Evolutionary conservation across 2,329 filamentous ascomycete species (phyloP).

Genomic region (Penicillium verrucosum): DNA sequence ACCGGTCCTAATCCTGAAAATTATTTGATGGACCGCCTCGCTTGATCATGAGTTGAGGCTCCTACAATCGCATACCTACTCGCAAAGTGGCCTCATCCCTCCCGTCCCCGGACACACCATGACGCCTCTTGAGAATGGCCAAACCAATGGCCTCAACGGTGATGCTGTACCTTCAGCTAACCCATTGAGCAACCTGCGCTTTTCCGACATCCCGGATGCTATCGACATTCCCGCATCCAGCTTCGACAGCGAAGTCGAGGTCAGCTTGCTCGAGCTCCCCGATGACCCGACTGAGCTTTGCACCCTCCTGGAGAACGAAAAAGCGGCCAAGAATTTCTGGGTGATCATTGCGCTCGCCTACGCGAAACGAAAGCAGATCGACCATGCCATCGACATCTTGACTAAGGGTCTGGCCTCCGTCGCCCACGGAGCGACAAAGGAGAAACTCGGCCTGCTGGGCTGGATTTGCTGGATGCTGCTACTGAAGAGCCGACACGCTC

Average conservation of each 20-base stretch:
- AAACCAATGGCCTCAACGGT: constrained; percentile 53
- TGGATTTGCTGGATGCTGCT: constrained; percentile 89
- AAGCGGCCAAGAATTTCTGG: constrained; percentile 89
- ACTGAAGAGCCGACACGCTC: constrained; percentile 80
- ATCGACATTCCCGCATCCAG: constrained; percentile 64
- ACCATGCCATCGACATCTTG: constrained; percentile 71
- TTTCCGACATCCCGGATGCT: constrained; percentile 60
- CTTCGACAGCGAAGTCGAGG: constrained; percentile 72
- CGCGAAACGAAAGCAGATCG: constrained; percentile 90
- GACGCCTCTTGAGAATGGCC: constrained; percentile 51
- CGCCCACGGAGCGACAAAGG: constrained; percentile 66
- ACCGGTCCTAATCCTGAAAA: constrained; percentile 6
- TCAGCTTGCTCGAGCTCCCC: constrained; percentile 83
- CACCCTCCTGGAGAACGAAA: constrained; percentile 90
- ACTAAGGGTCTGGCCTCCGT: constrained; percentile 72
- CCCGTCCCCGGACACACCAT: constrained; percentile 38
- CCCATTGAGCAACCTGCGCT: constrained; percentile 47
- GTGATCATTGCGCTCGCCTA: constrained; percentile 97
- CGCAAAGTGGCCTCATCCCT: constrained; percentile 15
- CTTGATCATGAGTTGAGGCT: constrained; percentile 33
- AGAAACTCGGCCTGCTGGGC: constrained; percentile 79
- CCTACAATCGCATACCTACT: constrained; percentile 11
- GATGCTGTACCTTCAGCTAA: constrained; percentile 31
- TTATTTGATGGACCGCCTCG: constrained; percentile 12
- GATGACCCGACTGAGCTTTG: constrained; percentile 95